A percentile compares a stretch with the other conserved stretches of the same genome.
phyloP scores from a whole-genome alignment of 1,284 basidiomycete genomes.

The Tetrapyrgos nigripes region DNA sequence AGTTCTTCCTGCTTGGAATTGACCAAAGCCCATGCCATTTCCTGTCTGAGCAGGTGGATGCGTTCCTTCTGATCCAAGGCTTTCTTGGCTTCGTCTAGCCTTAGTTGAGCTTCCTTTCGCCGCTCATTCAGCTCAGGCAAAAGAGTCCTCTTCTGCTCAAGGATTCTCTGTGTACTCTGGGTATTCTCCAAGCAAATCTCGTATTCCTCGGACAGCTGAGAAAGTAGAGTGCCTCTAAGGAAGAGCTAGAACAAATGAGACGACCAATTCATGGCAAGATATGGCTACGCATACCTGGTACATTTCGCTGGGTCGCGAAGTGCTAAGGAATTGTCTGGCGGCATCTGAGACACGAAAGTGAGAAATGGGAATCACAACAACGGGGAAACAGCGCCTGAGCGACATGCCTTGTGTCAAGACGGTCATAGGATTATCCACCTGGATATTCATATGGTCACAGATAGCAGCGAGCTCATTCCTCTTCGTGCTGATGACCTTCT shows the following conservation, averaged over 20 bases:
- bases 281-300: slow-evolving; percentile 88
- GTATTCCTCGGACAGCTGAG: slow-evolving; percentile 89
- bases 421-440: slow-evolving; percentile 97
- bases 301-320: slow-evolving; percentile 85
- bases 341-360: slow-evolving; percentile 39
- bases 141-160: slow-evolving; percentile 72
- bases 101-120: slow-evolving; percentile 62
- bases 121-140: slow-evolving; percentile 76
- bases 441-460: slow-evolving; percentile 94
- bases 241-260: no score
- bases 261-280: no score
- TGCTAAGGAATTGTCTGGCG: slow-evolving; percentile 87
- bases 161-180: slow-evolving; percentile 64
- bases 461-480: slow-evolving; percentile 88
- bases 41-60: slow-evolving; percentile 75
- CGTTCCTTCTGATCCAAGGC: slow-evolving; percentile 76
- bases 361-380: neutral
- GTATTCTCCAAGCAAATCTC: slow-evolving; percentile 78
- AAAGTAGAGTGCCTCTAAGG: slow-evolving; percentile 91
- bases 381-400: no score
- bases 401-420: slow-evolving; percentile 85
- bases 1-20: slow-evolving; percentile 74
- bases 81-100: slow-evolving; percentile 77
- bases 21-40: slow-evolving; percentile 92
- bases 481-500: slow-evolving; percentile 79